Conservation (phyloP, 164 flowering plant species). For the Piper betle region DNA sequence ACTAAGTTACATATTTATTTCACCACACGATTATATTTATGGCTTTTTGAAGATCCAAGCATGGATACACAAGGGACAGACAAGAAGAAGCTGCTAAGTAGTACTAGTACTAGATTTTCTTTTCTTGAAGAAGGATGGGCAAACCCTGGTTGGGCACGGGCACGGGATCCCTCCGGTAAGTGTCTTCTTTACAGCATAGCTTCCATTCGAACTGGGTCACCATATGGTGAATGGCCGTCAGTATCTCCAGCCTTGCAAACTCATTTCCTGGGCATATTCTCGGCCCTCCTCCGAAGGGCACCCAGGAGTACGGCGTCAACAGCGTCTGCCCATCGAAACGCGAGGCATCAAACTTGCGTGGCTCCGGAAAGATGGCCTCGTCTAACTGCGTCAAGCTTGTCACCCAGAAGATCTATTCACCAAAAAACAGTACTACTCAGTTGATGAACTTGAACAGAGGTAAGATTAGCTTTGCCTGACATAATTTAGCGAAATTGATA, state of each 20-base stretch:
- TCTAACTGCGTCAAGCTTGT: slow-evolving; percentile 48
- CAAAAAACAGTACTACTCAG: not conserved
- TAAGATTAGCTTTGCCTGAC: not conserved
- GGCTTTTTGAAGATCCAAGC: too few species aligned
- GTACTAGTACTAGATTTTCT: slow-evolving; percentile 5
- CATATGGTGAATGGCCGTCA: slow-evolving; percentile 32
- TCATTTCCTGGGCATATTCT: slow-evolving; percentile 61
- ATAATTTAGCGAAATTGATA: not conserved
- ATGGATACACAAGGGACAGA: too few species aligned
- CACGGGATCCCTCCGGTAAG: slow-evolving; percentile 27
- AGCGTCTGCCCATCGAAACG: slow-evolving; percentile 41
- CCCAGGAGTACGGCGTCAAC: slow-evolving; percentile 36
- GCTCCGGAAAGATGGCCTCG: slow-evolving; percentile 37
- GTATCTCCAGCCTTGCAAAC: slow-evolving; percentile 46
- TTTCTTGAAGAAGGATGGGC: slow-evolving; percentile 21
- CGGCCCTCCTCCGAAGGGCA: slow-evolving; percentile 60
- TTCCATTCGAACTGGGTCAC: slow-evolving; percentile 53
- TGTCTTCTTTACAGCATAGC: slow-evolving; percentile 15
- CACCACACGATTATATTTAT: too few species aligned
- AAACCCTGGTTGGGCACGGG: slow-evolving; percentile 26
- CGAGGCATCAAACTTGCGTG: slow-evolving; percentile 45
- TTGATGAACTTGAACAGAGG: not conserved
- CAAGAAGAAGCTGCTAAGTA: too few species aligned
- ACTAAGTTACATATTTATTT: too few species aligned
- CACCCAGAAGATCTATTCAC: slow-evolving; percentile 39